Base-by-base conservation (phyloP, 2,329 filamentous ascomycete species). In the Aspergillus thermomutatus region DNA sequence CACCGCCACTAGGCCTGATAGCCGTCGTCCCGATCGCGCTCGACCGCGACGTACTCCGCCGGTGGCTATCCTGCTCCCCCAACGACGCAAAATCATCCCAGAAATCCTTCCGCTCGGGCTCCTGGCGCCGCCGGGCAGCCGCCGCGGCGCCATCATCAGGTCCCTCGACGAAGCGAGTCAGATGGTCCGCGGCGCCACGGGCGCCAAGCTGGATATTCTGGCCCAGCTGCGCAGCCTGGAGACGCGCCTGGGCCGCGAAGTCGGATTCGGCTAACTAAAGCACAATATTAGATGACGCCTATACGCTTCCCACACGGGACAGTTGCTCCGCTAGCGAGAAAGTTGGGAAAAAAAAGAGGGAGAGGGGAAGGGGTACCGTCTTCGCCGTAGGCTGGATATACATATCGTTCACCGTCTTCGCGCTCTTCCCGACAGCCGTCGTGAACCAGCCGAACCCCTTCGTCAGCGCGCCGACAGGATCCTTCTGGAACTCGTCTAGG, bases 391-490 rank as follows among this genome's bases (percentile, higher is more conserved):
- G 94, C 76, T 96, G 92, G 53, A 99, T 91, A 77, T 91, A 97
- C 34, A 88, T 86, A 64, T 94, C 89, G 72, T 97, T 96, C 25
- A 97, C 88, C 17, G 86, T 90, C 80, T 96, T 95, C 40, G 92
- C 94, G 62, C 90, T 90, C 81, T 94, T 96, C 26, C 87, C 87
- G 45, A 97, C 91, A 11, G 91, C 92, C 34, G 86, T 89, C 19
- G 91, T 85, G 69, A 97, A 91, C 92, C 94, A 97, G 8, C 93
- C 93, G 68, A 97, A 95, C 0, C 93, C 90, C 76, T 96, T 97
- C 27, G 87, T 91, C 65, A 99, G 75, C 17, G 93, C 92, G 1
- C 85, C 92, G 60, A 97, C 81, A 0, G 94, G 92, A 71, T 99
- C 94, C 70, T 87, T 90, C 74, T 96, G 91, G 69, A 97, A 85